These are phyloP conservation scores for Passiflora organensis DNA, from an alignment of 345 rosid genomes.

Conservation along the genomic window DNA sequence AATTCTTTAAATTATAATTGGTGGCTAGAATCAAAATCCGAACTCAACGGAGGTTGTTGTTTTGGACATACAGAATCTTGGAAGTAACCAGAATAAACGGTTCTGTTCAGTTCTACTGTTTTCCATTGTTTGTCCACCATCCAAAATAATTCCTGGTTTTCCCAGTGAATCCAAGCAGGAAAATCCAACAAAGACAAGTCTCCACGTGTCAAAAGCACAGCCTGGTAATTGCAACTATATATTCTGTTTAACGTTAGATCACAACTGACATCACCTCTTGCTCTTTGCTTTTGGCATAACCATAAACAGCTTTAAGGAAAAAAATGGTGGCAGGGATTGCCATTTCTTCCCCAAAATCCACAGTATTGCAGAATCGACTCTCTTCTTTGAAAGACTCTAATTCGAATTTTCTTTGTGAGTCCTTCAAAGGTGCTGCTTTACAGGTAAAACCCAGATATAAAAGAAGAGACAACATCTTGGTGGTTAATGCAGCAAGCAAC, in stretches of 20 bases:
- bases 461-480: constrained; percentile 31
- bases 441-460: constrained; percentile 33
- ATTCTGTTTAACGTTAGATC: constrained; percentile 3
- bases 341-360: constrained; percentile 49
- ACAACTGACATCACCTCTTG: neutral
- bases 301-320: too few species aligned
- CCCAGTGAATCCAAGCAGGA: constrained; percentile 28
- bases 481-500: constrained; percentile 48
- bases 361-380: constrained; percentile 37
- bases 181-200: constrained; percentile 14
- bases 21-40: too few species aligned
- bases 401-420: constrained; percentile 40
- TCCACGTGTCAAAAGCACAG: constrained; percentile 49
- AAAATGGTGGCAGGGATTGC: constrained; percentile 50
- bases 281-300: neutral
- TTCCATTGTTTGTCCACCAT: neutral
- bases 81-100: neutral
- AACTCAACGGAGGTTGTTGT: too few species aligned
- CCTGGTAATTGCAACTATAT: constrained; percentile 19
- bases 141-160: constrained; percentile 16
- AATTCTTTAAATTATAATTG: too few species aligned
- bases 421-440: constrained; percentile 35
- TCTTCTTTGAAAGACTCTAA: constrained; percentile 29
- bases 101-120: neutral
- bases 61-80: too few species aligned